Base-by-base conservation (phyloP, 1,284 basidiomycete species). In the Naganishia sp. region DNA sequence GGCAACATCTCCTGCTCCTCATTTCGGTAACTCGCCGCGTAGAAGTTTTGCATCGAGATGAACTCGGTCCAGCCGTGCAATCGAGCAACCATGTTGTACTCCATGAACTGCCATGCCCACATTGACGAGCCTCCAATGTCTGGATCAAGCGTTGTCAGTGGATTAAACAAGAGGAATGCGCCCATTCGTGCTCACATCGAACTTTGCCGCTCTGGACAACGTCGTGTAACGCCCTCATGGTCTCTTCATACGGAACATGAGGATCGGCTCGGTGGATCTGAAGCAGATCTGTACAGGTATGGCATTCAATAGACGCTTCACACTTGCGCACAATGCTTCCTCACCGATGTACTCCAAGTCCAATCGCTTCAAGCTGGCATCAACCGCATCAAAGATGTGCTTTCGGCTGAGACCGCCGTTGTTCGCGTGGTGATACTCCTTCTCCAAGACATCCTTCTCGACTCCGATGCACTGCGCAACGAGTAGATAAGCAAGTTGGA, bases 1-100 rank as follows among this genome's bases (percentile, higher is more conserved):
- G 70, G 71, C 54, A 76, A 67, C 75, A 77, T 76, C 68, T 77
- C 76, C 35, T 74, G 68, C 68, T 76, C 76, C 54, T 83, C 81
- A 54, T 81, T 77, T 51, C 80, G 78, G 71, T 82, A 83, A 6
- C 83, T 71, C 21, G 82, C 69, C 35, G 80, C 82, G 58, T 82
- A 77, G 64, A 82, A 81, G 60, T 67, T 63, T 35, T 67, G 66
- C 80, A 82, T 81, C 28, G 74, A 75, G 72, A 82, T 77, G 70
- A 82, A 82, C 39, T 71, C 69, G 6, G 74, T 74, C 56, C 72
- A 68, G 18, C 67, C 62, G 70, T 75, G 68, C n/a, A 68, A 54
- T 17, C 69, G 64, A 25, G 72, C 69, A 18, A 54, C 63, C 69
- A 70, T 64, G 18, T 69, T 49, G 65, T 65, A 67, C 35, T 67